These are phyloP conservation scores for Paramyrothecium sp. DNA, from an alignment of 2,329 filamentous ascomycete species.

Conservation along the genomic window DNA sequence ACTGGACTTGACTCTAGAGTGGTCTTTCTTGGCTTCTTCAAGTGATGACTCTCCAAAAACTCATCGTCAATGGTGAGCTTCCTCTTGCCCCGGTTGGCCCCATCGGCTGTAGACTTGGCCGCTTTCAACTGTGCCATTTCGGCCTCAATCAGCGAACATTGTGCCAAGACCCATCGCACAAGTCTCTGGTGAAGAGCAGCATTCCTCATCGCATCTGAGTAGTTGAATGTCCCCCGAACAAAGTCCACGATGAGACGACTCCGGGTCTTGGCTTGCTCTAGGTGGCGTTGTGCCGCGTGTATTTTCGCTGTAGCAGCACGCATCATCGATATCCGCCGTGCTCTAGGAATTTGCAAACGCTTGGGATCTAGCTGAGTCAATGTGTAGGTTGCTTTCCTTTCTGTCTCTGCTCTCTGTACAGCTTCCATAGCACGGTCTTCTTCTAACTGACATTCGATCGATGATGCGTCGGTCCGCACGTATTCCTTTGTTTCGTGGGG, in stretches of 20 bases:
- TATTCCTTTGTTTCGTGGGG: constrained; percentile 12
- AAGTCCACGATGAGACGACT: background rate
- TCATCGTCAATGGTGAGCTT: too few relatives aligned
- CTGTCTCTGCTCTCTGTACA: background rate
- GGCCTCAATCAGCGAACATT: constrained; percentile 24
- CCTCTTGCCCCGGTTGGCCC: too few relatives aligned
- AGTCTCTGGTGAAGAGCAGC: constrained; percentile 13
- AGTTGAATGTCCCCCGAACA: constrained; percentile 1
- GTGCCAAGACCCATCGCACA: constrained; percentile 24
- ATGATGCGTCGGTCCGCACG: background rate
- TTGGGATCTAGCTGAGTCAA: constrained; percentile 8
- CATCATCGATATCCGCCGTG: constrained; percentile 9
- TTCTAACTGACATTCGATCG: constrained; percentile 1
- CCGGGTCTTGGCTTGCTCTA: background rate
- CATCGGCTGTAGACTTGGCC: too few relatives aligned
- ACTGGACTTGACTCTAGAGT: too few relatives aligned
- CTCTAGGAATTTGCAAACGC: background rate
- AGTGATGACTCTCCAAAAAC: too few relatives aligned
- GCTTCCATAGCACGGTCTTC: constrained; percentile 1
- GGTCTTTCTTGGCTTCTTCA: too few relatives aligned
- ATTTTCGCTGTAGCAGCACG: background rate
- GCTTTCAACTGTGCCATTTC: constrained; percentile 10
- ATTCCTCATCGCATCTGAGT: constrained; percentile 8
- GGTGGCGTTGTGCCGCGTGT: background rate
- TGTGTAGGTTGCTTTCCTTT: background rate